Percentiles rank a stretch among this genome's conserved stretches.
Evolutionary conservation across 768 basidiomycete species (phyloP).

Genomic region (Kwoniella sp.): DNA sequence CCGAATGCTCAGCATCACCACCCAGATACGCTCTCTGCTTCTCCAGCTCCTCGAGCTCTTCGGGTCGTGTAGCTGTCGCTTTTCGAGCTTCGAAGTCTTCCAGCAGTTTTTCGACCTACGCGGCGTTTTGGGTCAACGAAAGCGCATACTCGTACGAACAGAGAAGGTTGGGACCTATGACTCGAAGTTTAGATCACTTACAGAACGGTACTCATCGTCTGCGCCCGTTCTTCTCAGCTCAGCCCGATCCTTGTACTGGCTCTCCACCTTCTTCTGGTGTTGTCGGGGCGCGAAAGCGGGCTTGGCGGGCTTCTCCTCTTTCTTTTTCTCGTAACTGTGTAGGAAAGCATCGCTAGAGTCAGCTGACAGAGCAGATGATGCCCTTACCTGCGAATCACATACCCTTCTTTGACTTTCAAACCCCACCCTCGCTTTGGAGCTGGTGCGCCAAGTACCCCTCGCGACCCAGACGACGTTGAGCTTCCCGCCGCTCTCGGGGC

Average conservation of each 20-base stretch:
- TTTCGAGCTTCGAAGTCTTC: conserved; percentile 76
- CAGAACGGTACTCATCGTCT: conserved; percentile 52
- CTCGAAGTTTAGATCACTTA: conserved; percentile 13
- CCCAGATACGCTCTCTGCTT: conserved; percentile 76
- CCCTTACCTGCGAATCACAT: not conserved
- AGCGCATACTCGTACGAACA: not conserved
- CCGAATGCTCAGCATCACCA: conserved; percentile 79
- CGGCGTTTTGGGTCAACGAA: conserved; percentile 5
- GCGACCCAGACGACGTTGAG: not conserved
- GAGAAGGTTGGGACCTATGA: not conserved
- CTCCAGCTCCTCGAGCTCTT: conserved; percentile 63
- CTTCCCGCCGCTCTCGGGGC: conserved; percentile 21
- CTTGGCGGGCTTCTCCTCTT: conserved; percentile 24
- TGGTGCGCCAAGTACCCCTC: conserved; percentile 19
- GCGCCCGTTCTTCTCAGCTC: conserved; percentile 48
- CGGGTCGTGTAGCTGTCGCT: conserved; percentile 55
- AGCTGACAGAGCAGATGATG: not conserved
- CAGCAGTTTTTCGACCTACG: conserved; percentile 74
- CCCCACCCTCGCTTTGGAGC: conserved; percentile 28
- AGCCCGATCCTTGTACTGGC: conserved; percentile 55
- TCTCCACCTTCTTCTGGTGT: conserved; percentile 35
- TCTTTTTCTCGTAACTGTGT: conserved; percentile 18
- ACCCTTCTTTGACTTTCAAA: conserved; percentile 16
- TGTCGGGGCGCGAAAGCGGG: conserved; percentile 45
- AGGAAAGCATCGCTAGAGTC: not conserved